phyloP scores from a whole-genome alignment of 305 asterid species.

The Salvia sclarea region DNA sequence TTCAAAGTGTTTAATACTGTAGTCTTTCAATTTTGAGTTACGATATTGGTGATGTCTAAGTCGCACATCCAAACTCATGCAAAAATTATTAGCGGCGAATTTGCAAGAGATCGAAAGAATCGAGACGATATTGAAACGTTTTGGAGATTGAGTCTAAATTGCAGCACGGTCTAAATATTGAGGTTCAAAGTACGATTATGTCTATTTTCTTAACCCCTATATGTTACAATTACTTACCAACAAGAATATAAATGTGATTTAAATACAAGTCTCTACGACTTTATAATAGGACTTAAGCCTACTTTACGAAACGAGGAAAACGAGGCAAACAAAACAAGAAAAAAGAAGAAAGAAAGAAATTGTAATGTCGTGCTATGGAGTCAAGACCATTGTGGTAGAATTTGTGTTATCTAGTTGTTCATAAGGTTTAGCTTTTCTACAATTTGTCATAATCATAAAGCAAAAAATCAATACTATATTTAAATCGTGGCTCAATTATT shows the following conservation, averaged over 20 bases:
- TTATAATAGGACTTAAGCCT: neutral
- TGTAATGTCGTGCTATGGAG: conserved; percentile 16
- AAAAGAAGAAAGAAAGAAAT: neutral
- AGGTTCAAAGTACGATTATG: too few species aligned
- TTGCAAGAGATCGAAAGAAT: too few species aligned
- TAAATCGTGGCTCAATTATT: conserved; percentile 15
- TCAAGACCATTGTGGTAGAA: conserved; percentile 20
- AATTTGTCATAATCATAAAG: conserved; percentile 23
- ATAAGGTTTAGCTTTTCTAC: conserved; percentile 13
- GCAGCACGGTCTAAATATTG: neutral
- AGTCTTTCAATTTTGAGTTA: too few species aligned
- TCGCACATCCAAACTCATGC: too few species aligned
- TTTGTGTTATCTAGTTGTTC: conserved; percentile 25
- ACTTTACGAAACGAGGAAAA: neutral
- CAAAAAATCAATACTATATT: neutral
- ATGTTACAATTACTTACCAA: neutral
- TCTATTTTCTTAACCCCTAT: neutral
- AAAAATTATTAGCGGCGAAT: too few species aligned
- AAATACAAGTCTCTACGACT: neutral
- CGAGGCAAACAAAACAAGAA: neutral
- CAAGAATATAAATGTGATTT: neutral
- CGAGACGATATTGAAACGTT: too few species aligned
- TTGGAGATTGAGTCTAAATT: too few species aligned
- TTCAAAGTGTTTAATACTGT: too few species aligned
- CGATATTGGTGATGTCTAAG: neutral